These are phyloP conservation scores for Boletus pseudo-olivaceus DNA, from an alignment of 768 basidiomycete genomes.

Conservation along the genomic window DNA sequence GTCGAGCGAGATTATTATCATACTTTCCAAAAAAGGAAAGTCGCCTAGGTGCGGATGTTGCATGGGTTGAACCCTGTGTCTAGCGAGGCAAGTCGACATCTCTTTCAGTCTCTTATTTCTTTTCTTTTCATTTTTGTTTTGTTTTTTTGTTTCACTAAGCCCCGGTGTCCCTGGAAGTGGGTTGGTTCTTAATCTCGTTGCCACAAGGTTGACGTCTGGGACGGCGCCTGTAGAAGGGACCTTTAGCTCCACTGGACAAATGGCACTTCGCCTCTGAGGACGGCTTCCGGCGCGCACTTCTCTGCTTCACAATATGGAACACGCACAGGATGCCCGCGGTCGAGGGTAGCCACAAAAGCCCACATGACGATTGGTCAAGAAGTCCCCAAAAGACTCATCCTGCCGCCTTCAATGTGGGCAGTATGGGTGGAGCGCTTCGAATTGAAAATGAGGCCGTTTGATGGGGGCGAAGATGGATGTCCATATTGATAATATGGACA, in stretches of 20 bases:
- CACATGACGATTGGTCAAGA: slow-evolving; percentile 21
- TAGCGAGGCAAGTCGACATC: neutral
- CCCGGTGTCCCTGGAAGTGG: neutral
- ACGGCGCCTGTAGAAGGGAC: slow-evolving; percentile 4
- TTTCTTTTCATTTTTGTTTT: neutral
- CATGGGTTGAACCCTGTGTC: slow-evolving; percentile 9
- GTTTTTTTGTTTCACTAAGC: neutral
- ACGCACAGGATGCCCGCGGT: slow-evolving; percentile 31
- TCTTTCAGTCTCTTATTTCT: neutral
- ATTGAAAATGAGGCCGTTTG: slow-evolving; percentile 28
- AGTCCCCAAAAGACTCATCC: slow-evolving; percentile 1
- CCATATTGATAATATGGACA: slow-evolving; percentile 15
- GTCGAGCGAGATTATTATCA: neutral
- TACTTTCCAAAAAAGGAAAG: slow-evolving; percentile 20
- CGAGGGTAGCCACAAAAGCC: slow-evolving; percentile 18
- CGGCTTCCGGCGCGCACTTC: slow-evolving; percentile 17
- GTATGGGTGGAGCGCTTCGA: slow-evolving; percentile 24
- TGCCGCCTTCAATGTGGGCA: slow-evolving; percentile 15
- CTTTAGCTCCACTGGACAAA: slow-evolving; percentile 21
- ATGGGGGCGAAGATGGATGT: slow-evolving; percentile 14
- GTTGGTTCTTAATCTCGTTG: slow-evolving; percentile 2
- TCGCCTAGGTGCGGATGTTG: slow-evolving; percentile 14
- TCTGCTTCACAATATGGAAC: slow-evolving; percentile 24
- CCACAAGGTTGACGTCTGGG: slow-evolving; percentile 2
- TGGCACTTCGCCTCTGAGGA: slow-evolving; percentile 8